A percentile compares a stretch with the other conserved stretches of the same genome.
These are phyloP conservation scores for Aspergillus sp. DNA, from an alignment of 2,329 filamentous ascomycete species.

Conservation along the genomic window DNA sequence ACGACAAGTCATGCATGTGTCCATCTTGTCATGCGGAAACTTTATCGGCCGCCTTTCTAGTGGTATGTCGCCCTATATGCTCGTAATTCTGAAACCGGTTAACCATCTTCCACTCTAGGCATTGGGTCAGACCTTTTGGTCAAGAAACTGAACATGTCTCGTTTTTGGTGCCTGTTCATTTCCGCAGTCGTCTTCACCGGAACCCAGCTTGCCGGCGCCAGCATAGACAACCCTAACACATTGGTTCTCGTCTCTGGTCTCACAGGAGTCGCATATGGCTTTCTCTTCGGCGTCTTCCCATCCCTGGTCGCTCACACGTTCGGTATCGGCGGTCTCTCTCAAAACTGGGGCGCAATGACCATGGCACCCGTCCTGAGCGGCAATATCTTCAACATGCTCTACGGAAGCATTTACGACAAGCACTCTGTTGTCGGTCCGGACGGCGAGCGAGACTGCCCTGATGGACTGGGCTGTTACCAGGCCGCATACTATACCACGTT, in stretches of 20 bases:
- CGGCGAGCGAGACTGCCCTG: conserved; percentile 66
- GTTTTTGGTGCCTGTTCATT: conserved; percentile 82
- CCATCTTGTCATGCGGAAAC: conserved; percentile 81
- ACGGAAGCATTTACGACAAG: conserved; percentile 73
- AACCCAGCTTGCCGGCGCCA: conserved; percentile 70
- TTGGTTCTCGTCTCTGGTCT: conserved; percentile 73
- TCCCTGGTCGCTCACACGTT: conserved; percentile 86
- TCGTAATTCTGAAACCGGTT: background rate
- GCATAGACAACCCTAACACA: conserved; percentile 67
- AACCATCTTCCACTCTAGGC: conserved; percentile 40
- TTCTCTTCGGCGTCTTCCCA: conserved; percentile 89
- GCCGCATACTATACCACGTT: conserved; percentile 76
- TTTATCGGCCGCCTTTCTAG: conserved; percentile 75
- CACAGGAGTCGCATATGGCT: conserved; percentile 84
- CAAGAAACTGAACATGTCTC: conserved; percentile 69
- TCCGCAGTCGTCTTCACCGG: conserved; percentile 70
- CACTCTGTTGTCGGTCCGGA: conserved; percentile 64
- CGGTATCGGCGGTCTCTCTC: conserved; percentile 77
- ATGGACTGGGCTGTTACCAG: conserved; percentile 74
- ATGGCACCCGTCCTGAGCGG: conserved; percentile 79
- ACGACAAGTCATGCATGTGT: conserved; percentile 85
- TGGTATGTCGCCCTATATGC: conserved; percentile 46
- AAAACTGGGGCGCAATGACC: conserved; percentile 97
- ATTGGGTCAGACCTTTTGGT: conserved; percentile 88
- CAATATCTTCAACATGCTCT: conserved; percentile 88